Percentiles rank a stretch among this genome's conserved stretches.
Conservation (phyloP, 257 asterid species). For the Gardenia jasminoides region DNA sequence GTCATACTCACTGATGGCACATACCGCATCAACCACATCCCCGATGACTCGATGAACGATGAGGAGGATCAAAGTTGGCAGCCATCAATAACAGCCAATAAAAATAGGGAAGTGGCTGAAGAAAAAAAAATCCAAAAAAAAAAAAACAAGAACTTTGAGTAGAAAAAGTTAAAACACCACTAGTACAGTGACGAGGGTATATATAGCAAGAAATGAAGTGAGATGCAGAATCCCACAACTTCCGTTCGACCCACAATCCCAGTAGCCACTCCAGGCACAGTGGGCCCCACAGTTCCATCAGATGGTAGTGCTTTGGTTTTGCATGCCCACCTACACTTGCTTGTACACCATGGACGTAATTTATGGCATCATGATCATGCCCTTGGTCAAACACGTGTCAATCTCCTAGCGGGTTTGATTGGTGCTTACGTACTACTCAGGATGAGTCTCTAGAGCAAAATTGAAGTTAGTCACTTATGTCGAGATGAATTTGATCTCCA, state of each 20-base stretch:
- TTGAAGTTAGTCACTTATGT: slow-evolving; percentile 13
- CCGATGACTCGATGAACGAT: no score
- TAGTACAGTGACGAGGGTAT: no score
- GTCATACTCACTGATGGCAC: no score
- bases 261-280: slow-evolving; percentile 10
- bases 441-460: slow-evolving; percentile 1
- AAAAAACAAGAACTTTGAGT: no score
- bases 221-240: background rate
- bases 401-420: slow-evolving; percentile 15
- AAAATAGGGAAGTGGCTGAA: no score
- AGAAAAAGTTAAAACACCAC: no score
- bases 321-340: slow-evolving; percentile 2
- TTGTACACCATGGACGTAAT: no score
- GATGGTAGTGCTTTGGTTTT: slow-evolving; percentile 19
- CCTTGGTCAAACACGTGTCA: slow-evolving; percentile 15
- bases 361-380: slow-evolving; percentile 22
- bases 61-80: no score
- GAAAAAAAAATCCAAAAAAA: no score
- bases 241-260: slow-evolving; percentile 6
- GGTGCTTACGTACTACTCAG: slow-evolving; percentile 13
- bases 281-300: slow-evolving; percentile 5
- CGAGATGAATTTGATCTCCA: slow-evolving; percentile 17
- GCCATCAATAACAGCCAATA: no score
- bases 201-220: no score
- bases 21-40: no score